Base-by-base conservation (phyloP, 2,329 filamentous ascomycete species). In the Aspergillus sojae region DNA sequence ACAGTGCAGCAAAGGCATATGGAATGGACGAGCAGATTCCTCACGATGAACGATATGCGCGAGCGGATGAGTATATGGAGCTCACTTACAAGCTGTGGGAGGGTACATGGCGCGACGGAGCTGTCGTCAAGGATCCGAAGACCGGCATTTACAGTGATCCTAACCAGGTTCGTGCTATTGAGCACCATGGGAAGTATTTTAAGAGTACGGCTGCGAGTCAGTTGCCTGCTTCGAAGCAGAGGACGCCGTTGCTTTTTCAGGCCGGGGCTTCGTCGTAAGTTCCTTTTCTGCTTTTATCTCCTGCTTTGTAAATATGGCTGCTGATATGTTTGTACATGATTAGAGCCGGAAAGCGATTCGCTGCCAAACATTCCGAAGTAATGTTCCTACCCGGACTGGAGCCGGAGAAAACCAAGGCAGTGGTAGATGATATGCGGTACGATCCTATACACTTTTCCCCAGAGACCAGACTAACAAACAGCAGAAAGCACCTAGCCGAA, bases 71-170 rank as follows among this genome's bases (percentile, higher is more conserved):
- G 65, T 82, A 81, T 60, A 66, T 81, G 55, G 70, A 77, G 14
- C 71, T 79, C 1, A 62, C 74, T 2, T 79, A 79, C 56, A 82
- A 82, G 69, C 76, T 85, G 0, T 85, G 81, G 81, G 82, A 85
- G 72, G 80, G 80, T 0, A 82, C 78, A 10, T 86, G 82, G 81
- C 72, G 77, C 19, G 76, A 78, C 39, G 73, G 72, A 6, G 75
- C 77, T 0, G 71, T 78, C 9, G 16, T 63, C 6, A 45, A 60
- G 5, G 19, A 70, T 30, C 34, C 41, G 64, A 43, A 63, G 50
- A 26, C 64, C 57, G 23, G 65, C 58, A 61, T 62, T 23, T 68
- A 68, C 61, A 62, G 62, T 50, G 57, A 62, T n/a, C 60, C 57
- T 2, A 55, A 52, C 14, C 57, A 45, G 14, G 75, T 77, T 5